Percentiles rank a stretch among this genome's conserved stretches.
These are phyloP conservation scores for Petunia hybrid DNA, from an alignment of 305 asterid species.

Conservation along the genomic window DNA sequence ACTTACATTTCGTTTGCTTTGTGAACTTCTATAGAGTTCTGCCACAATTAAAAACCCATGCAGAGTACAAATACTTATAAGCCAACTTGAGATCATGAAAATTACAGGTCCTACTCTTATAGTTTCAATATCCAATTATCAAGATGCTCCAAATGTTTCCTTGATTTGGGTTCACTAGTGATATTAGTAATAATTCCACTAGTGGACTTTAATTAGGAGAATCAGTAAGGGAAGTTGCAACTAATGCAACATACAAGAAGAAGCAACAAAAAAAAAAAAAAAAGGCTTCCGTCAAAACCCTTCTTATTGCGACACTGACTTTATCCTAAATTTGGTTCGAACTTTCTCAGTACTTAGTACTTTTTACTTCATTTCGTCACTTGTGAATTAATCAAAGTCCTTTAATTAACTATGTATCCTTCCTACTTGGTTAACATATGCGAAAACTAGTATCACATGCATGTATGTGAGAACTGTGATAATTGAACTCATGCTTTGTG, in stretches of 20 bases:
- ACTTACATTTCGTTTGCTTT: too few relatives aligned
- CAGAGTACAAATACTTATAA: too few relatives aligned
- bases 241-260: background rate
- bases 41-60: too few relatives aligned
- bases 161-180: background rate
- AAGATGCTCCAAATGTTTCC: background rate
- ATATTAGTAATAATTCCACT: background rate
- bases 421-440: too few relatives aligned
- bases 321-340: background rate
- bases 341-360: background rate
- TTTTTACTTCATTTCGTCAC: too few relatives aligned
- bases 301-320: too few relatives aligned
- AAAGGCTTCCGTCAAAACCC: too few relatives aligned
- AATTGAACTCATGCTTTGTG: too few relatives aligned
- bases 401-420: too few relatives aligned
- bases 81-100: background rate
- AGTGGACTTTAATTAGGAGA: background rate
- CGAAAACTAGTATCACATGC: too few relatives aligned
- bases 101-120: background rate
- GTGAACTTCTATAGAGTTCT: too few relatives aligned
- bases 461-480: too few relatives aligned
- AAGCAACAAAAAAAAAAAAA: background rate
- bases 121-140: background rate
- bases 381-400: background rate
- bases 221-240: background rate